Conservation (phyloP, 306 rosid species). For the Alnus glutinosa region DNA sequence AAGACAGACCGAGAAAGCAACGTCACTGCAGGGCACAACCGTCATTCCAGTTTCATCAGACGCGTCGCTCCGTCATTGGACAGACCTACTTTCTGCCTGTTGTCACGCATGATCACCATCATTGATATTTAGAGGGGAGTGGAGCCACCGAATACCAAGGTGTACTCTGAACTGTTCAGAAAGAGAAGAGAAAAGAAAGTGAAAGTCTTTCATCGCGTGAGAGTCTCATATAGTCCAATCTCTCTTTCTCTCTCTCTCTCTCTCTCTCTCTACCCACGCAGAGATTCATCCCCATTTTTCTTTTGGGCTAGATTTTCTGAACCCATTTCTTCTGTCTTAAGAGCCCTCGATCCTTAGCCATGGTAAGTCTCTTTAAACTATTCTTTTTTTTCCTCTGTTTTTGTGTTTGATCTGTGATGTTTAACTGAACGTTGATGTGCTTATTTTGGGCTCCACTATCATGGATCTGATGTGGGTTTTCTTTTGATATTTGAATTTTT, state of each 20-base stretch:
- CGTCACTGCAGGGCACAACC: not conserved
- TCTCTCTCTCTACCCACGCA: not conserved
- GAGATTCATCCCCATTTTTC: slow-evolving; percentile 7
- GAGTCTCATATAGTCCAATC: not conserved
- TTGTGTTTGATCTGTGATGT: slow-evolving; percentile 10
- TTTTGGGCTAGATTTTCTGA: slow-evolving; percentile 21
- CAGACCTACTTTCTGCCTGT: slow-evolving; percentile 22
- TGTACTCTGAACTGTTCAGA: not conserved
- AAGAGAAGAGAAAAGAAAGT: not conserved
- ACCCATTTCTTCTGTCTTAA: not conserved
- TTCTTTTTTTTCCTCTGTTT: not conserved
- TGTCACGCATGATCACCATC: slow-evolving; percentile 33
- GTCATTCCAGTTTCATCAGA: not conserved
- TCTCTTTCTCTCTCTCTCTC: not conserved
- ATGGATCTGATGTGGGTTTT: slow-evolving; percentile 31
- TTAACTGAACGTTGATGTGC: not conserved
- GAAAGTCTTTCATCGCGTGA: not conserved
- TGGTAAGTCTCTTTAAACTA: slow-evolving; percentile 21
- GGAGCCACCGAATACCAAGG: slow-evolving; percentile 23
- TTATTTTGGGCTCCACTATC: not conserved
- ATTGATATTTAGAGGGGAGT: slow-evolving; percentile 24
- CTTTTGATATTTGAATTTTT: slow-evolving; percentile 8
- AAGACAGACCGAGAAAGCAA: not conserved
- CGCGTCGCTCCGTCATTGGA: slow-evolving; percentile 27
- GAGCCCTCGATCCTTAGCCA: slow-evolving; percentile 12